phyloP scores from a whole-genome alignment of 169 alveolate species.

The Perkinsus marinus region DNA sequence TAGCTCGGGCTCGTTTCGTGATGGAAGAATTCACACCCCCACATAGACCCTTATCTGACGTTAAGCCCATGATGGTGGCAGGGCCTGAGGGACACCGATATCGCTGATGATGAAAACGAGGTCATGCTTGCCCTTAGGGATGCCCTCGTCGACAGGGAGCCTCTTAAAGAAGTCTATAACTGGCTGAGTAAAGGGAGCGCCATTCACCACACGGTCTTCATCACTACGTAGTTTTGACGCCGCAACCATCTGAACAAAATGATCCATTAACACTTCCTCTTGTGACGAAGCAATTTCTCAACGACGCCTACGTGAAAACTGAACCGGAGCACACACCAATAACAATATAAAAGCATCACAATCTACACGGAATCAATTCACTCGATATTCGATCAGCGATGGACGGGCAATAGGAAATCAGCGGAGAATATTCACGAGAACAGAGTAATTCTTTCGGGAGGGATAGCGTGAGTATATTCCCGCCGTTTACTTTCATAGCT shows the following conservation, averaged over 20 bases:
- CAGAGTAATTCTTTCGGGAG: too few species aligned
- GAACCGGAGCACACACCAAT: too few species aligned
- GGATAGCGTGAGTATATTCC: too few species aligned
- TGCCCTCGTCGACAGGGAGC: neutral
- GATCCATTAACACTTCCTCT: too few species aligned
- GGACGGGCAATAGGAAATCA: too few species aligned
- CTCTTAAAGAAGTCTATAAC: neutral
- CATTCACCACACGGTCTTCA: slow-evolving; percentile 52
- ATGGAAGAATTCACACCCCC: slow-evolving; percentile 64
- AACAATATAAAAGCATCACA: too few species aligned
- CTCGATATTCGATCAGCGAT: too few species aligned
- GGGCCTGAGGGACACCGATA: neutral
- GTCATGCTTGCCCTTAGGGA: neutral
- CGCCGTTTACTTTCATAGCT: slow-evolving; percentile 49
- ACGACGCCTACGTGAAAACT: too few species aligned
- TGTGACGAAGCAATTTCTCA: too few species aligned
- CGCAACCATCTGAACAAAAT: slow-evolving; percentile 74
- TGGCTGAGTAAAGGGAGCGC: slow-evolving; percentile 44
- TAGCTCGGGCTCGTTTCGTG: slow-evolving; percentile 25
- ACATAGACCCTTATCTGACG: slow-evolving; percentile 58
- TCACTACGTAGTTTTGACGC: slow-evolving; percentile 81
- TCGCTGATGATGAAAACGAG: neutral
- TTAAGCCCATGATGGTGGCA: slow-evolving; percentile 12
- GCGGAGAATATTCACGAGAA: too few species aligned
- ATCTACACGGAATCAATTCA: too few species aligned